Evolutionary conservation across 2,329 filamentous ascomycete species (phyloP), one percentile per base, ranked within the genome.

Genomic region (Sporothrix euskadiensis): DNA sequence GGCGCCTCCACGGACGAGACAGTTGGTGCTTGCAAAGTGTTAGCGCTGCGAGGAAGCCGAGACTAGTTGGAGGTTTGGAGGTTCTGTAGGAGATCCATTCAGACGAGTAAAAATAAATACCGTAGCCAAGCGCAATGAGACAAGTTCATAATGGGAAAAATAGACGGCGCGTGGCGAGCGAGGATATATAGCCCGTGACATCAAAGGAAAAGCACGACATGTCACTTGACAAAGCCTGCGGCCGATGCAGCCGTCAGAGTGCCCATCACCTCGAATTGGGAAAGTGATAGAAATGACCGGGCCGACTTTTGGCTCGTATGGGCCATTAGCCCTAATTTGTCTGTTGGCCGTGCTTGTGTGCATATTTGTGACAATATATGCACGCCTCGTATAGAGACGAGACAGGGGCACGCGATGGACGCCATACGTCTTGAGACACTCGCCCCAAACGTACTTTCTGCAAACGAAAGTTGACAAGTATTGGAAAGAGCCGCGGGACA

Each of bases 21-120:
- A 69, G 65, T 73, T 73, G 41, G 71, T 73, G 56, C 71, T 73
- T 47, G n/a, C 26, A 26, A 32, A 5, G 8, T 14, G 66, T 54
- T 30, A 69, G 49, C 44, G 14, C 4, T 49, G 44, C 16, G 16
- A 12, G 61, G 39, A 66, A 8, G 39, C 12, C 12, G 16, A 22
- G 35, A 35, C 35, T 35, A 5, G 1, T 4, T 35, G 35, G 4
- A 35, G 35, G 35, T 4, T 35, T 35, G 35, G 35, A 5, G 35
- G 35, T 35, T 35, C 1, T 4, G 35, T 35, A 35, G 35, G 4
- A 3, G 35, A 35, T 5, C 8, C 8, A 35, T 35, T 4, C 35
- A 4, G 3, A 35, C 35, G 35, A 35, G 8, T 3, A 35, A 8
- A 35, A 4, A 35, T 35, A 65, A 19, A 4, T 2, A 57, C 16